Conservation (phyloP, 495 filamentous ascomycete species). For the Xylaria palmicola region DNA sequence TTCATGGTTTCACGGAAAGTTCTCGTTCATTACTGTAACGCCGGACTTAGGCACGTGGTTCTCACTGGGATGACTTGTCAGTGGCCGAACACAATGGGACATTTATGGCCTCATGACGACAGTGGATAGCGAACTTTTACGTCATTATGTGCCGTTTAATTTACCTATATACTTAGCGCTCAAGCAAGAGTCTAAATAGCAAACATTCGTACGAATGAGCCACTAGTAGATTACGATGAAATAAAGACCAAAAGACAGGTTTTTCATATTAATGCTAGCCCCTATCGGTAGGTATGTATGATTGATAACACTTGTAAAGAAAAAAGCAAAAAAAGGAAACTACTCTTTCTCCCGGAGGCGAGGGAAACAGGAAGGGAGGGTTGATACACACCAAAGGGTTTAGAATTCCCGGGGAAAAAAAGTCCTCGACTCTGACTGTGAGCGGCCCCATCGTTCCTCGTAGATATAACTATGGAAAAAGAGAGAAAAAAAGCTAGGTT, state of each 20-base stretch:
- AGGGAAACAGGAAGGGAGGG: conserved; percentile 16
- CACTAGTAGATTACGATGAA: not conserved
- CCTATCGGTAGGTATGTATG: not conserved
- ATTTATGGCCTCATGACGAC: too few relatives aligned
- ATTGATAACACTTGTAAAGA: too few relatives aligned
- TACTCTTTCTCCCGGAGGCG: not conserved
- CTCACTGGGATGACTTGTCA: too few relatives aligned
- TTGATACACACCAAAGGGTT: conserved; percentile 34
- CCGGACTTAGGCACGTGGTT: too few relatives aligned
- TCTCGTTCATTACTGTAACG: too few relatives aligned
- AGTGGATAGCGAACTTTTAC: too few relatives aligned
- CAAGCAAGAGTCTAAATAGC: too few relatives aligned
- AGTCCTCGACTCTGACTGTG: not conserved
- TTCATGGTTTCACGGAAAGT: too few relatives aligned
- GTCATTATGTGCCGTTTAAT: too few relatives aligned
- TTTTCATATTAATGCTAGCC: not conserved
- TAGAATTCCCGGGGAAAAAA: conserved; percentile 20
- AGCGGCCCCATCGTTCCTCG: not conserved
- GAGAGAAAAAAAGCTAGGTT: not conserved
- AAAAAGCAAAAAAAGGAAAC: not conserved
- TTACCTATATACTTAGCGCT: too few relatives aligned
- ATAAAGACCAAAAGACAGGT: not conserved
- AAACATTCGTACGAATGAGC: too few relatives aligned
- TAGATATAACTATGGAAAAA: not conserved
- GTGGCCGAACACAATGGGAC: too few relatives aligned